phyloP scores from a whole-genome alignment of 495 filamentous ascomycete genomes.

The Lophium mytilinum region DNA sequence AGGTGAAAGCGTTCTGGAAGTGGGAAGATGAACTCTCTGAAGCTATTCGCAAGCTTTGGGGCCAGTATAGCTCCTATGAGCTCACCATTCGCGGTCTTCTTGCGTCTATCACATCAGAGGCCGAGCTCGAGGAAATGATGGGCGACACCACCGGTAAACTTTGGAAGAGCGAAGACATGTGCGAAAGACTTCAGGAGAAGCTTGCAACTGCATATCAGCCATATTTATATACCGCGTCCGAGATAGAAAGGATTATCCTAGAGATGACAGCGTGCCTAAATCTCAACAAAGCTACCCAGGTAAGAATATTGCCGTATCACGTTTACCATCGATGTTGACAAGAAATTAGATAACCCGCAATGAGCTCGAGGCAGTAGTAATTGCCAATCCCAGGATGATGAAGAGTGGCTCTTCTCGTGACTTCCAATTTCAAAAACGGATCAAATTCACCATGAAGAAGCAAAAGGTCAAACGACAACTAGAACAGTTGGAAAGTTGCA shows the following conservation, averaged over 20 bases:
- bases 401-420: neutral
- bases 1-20: neutral
- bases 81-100: neutral
- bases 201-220: neutral
- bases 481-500: neutral
- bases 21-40: conserved; percentile 3
- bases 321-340: neutral
- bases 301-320: neutral
- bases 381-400: neutral
- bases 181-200: neutral
- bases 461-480: neutral
- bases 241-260: neutral
- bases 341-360: neutral
- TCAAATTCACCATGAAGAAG: neutral
- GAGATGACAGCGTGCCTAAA: neutral
- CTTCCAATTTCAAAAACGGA: neutral
- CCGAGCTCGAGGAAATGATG: neutral
- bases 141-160: neutral
- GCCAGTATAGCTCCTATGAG: neutral
- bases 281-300: neutral
- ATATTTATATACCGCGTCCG: neutral
- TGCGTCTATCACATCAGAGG: neutral
- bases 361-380: neutral
- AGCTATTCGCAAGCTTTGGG: neutral
- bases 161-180: neutral